A percentile compares a stretch with the other conserved stretches of the same genome.
Conservation (phyloP, 1,139 yeast species). For the Zygosaccharomyces sapae region DNA sequence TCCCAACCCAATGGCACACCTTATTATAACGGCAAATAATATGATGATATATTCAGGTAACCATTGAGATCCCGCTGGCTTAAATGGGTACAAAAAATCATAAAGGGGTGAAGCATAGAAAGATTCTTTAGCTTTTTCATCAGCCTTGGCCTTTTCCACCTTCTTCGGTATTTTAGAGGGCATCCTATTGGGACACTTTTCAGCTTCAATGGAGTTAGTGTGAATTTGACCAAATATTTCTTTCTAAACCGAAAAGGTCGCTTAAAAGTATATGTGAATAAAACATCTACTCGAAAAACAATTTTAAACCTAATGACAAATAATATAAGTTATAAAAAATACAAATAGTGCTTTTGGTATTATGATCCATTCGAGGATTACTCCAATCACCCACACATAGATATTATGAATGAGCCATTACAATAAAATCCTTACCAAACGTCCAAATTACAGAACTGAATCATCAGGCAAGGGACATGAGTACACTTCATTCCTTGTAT, state of each 20-base stretch:
- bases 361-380: too few species aligned
- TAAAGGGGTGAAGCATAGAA: constrained; percentile 51
- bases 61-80: constrained; percentile 83
- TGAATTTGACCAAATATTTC: neutral
- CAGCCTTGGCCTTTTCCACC: neutral
- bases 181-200: neutral
- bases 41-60: constrained; percentile 76
- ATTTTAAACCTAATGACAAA: too few species aligned
- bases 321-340: too few species aligned
- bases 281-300: too few species aligned
- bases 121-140: constrained; percentile 22
- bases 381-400: neutral
- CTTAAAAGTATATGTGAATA: neutral
- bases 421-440: neutral
- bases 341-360: too few species aligned
- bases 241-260: neutral
- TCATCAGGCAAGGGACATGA: neutral
- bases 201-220: neutral
- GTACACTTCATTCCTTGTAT: neutral
- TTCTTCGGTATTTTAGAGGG: neutral
- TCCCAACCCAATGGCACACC: constrained; percentile 87
- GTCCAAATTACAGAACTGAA: neutral
- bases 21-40: constrained; percentile 66
- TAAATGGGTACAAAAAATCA: constrained; percentile 55
- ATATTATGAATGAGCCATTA: neutral